Evolutionary conservation across 139 green algal species (phyloP), one percentile per base, ranked within the genome.

Genomic region (Haematococcus sp.): DNA sequence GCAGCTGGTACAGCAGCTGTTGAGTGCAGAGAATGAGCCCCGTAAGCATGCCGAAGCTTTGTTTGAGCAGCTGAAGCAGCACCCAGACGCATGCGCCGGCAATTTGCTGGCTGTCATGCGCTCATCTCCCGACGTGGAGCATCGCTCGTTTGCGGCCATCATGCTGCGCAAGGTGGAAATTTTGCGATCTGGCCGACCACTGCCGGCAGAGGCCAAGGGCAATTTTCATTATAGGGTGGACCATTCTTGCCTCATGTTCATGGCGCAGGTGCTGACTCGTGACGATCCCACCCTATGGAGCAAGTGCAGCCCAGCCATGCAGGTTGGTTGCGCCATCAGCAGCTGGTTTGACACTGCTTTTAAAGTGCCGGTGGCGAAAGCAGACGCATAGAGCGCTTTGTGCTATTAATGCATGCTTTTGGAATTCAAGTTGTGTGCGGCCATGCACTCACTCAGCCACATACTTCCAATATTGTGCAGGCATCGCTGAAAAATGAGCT

Each of bases 281-380:
- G 90, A 94, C 54, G 82, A 93, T 7, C 81, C 84, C 7, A 88
- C 85, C 9, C 71, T 97, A 11, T 98, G 88, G 92, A 71, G 81
- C 17, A 81, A 86, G 20, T 79, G 87, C 54, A 88, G 68, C 34
- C 23, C 73, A 1, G 54, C 76, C 32, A 77, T 90, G 32, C 86
- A 92, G 86, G 83, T 89, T 13, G n/a, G 54, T 61, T 13, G 54
- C 11, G 20, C 52, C 20, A 25, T 20, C 52, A 25, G 20, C 52
- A 32, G 11, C 52, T 61, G 11, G 15, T 28, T 61, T 13, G 15
- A 13, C 16, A 16, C 16, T 61, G 54, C 54, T n/a, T 4, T n/a
- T 9, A 20, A 61, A 23, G 54, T 61, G 54, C 54, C 28, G 54
- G 23, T 73, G 46, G 52, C 33, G 32, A 19, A 46, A 19, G n/a